A percentile compares a stretch with the other conserved stretches of the same genome.
Conservation (phyloP, 352 stramenopile species). For the Blastocystis sp. region DNA sequence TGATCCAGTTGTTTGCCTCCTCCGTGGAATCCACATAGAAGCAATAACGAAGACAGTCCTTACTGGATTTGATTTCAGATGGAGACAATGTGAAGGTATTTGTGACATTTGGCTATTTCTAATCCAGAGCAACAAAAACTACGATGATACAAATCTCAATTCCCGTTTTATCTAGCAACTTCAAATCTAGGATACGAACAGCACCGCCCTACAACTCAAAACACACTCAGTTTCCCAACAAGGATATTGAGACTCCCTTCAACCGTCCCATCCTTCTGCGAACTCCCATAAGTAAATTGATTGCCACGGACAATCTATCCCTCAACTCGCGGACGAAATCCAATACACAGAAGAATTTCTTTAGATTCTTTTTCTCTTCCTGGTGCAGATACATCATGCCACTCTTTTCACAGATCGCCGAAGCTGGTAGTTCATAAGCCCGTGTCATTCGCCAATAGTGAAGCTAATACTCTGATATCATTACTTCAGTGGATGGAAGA, state of each 20-base stretch:
- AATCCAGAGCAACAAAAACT: not conserved
- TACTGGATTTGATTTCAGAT: not conserved
- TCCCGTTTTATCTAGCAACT: constrained; percentile 20
- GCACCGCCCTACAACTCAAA: constrained; percentile 33
- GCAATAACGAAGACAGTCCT: not conserved
- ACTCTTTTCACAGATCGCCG: constrained; percentile 44
- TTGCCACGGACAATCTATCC: constrained; percentile 11
- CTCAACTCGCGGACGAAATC: not conserved
- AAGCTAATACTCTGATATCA: too few relatives aligned
- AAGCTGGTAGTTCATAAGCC: not conserved
- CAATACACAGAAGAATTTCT: constrained; percentile 52
- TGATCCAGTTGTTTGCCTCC: constrained; percentile 1
- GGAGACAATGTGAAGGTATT: not conserved
- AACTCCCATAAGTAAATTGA: constrained; percentile 2
- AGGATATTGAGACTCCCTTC: not conserved
- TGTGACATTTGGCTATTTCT: not conserved
- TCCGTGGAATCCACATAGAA: constrained; percentile 38
- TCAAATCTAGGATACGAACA: constrained; percentile 18
- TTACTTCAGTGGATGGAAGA: not conserved
- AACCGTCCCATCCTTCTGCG: not conserved
- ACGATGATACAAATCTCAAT: constrained; percentile 42
- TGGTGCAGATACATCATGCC: constrained; percentile 55
- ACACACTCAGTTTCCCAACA: not conserved
- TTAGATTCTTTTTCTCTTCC: constrained; percentile 41
- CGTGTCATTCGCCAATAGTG: not conserved